A percentile compares a stretch with the other conserved stretches of the same genome.
Evolutionary conservation across 1,139 yeast genomes (phyloP).

Genomic region (Geotrichum fermentans): DNA sequence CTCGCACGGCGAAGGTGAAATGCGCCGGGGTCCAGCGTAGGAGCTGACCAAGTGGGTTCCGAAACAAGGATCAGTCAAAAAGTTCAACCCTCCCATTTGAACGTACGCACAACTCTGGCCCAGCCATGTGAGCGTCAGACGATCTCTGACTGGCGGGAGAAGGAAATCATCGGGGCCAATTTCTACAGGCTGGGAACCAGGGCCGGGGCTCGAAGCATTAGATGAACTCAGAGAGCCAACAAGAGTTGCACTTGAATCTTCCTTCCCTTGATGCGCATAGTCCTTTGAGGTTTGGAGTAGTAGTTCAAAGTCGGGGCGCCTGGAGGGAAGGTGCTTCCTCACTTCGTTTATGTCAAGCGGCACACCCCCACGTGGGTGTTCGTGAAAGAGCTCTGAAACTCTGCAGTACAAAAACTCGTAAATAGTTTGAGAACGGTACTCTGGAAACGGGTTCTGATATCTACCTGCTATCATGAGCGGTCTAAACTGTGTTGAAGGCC

Average conservation of each 20-base stretch:
- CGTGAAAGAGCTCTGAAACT: conserved; percentile 62
- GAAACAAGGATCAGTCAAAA: conserved; percentile 82
- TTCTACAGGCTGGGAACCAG: not conserved
- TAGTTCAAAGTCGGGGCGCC: conserved; percentile 53
- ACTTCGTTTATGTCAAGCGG: conserved; percentile 50
- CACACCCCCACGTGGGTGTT: conserved; percentile 62
- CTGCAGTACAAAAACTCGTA: conserved; percentile 78
- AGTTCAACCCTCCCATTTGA: conserved; percentile 65
- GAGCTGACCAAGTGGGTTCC: conserved; percentile 61
- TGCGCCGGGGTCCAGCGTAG: conserved; percentile 73
- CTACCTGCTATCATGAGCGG: conserved; percentile 65
- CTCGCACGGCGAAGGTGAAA: conserved; percentile 65
- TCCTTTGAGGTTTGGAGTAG: conserved; percentile 30
- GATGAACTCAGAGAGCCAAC: not conserved
- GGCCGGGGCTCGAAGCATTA: not conserved
- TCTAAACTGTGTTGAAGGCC: conserved; percentile 36
- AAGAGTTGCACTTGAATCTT: not conserved
- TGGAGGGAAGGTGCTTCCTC: conserved; percentile 48
- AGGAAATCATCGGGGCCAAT: conserved; percentile 16
- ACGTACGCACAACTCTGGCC: conserved; percentile 86
- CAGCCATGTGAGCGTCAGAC: conserved; percentile 77
- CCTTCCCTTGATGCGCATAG: not conserved
- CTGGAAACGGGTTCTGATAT: conserved; percentile 87
- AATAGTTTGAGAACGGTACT: conserved; percentile 82
- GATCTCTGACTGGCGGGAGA: conserved; percentile 38